Base-by-base conservation (phyloP, 2,329 filamentous ascomycete species). In the Ophiognomonia clavigignenti-juglandacearum region DNA sequence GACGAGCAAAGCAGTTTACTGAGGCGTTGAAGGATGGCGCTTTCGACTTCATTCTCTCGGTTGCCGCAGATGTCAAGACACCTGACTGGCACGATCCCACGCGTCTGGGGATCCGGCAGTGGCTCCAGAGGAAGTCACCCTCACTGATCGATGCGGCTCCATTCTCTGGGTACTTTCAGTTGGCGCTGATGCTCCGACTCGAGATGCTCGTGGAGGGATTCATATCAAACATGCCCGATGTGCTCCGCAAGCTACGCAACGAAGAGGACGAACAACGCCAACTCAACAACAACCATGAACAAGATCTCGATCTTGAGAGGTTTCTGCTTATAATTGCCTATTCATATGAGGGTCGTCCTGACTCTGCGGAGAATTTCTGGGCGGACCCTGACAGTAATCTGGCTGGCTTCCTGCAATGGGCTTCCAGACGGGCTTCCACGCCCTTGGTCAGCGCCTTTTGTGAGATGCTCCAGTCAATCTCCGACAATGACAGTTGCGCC, bases 391-490 rank as follows among this genome's bases (percentile, higher is more conserved):
- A 98, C 58, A 90, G 90, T 60, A 96, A 96, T 56, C 72, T 98
- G 26, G 88, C 91, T 53, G 93, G 93, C 0, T 98, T 98, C 62
- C 77, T 98, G 62, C 88, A 95, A 54, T 98, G 93, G 93, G 88
- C 91, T n/a, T 96, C 93, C 4, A 85, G 89, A 56, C 79, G 93
- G 57, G 90, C 95, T 51, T 96, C 95, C 0, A 96, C 95, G 0
- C 93, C 93, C n/a, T 78, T 96, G 20, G 91, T 95, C 50, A 93
- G 89, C 52, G 91, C 92, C 11, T 98, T 97, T 58, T 98, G 93
- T 64, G 92, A 97, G 62, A 92, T 98, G 83, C 73, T 98, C 14
- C 87, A 90, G 59, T 86, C 91, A 1, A 84, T 98, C 39, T 88
- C 93, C 0, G 83, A 85, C 43, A 89, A 89, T 43, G 81, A 88